Base-by-base conservation (phyloP, 768 basidiomycete species). In the Clavaria fumosa region DNA sequence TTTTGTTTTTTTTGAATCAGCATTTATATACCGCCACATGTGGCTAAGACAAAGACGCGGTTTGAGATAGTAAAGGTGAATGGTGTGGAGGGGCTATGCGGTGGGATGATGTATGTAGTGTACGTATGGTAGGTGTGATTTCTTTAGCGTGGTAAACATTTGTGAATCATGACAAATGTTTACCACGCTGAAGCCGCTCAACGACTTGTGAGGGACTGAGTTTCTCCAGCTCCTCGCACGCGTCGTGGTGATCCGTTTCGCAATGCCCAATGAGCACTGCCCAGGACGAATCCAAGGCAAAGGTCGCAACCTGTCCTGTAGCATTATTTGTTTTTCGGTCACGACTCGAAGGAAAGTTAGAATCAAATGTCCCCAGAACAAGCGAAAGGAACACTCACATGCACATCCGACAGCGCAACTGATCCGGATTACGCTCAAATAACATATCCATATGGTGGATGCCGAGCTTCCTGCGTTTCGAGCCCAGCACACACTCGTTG, bases 241-340 rank as follows among this genome's bases (percentile, higher is more conserved):
- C 47, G 14, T 54, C 50, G 4, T 54, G 46, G 35, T 62, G 60
- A 14, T 47, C 50, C 1, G 26, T 31, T 45, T 52, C 47, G 39
- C 51, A 54, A 39, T 62, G 60, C 3, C 51, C 50, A 7, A 56
- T 44, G 9, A 62, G 51, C 14, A 54, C 56, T 6, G 38, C 37
- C 58, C 57, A 59, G 6, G 42, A 31, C n/a, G 35, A 35, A 27
- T 30, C 31, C 20, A 38, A 33, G 30, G 21, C 10, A 35, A 28
- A 28, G n/a, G n/a, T n/a, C n/a, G n/a, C n/a, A n/a, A n/a, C n/a
- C 26, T 9, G 26, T 9, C 9, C 9, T 28, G 14, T 14, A 28
- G 26, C 9, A 28, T 28, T 28, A 28, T 28, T 14, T 28, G 26
- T 9, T 9, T 28, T 9, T 28, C 14, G 26, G 14, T 28, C 14